Base-by-base conservation (phyloP, 225 moss, liverwort and hornwort species). In the Bryoerythrophyllum caledonicum region DNA sequence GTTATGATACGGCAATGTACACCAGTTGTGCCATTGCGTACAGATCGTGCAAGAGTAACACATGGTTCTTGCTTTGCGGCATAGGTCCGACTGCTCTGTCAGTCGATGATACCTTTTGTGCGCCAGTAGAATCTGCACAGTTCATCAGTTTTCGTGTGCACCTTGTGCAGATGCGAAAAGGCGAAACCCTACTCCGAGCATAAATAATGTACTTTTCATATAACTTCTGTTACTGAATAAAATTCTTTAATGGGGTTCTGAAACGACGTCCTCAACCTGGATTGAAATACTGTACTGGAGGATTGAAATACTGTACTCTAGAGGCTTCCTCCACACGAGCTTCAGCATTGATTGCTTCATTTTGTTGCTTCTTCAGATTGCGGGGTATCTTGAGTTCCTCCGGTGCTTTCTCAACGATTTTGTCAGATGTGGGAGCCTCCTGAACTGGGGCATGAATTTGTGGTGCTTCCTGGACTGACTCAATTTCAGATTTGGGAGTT, bases 21-120 rank as follows among this genome's bases (percentile, higher is more conserved):
- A 76, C 51, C 14, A 5, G 44, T 77, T 77, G 77, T 77, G 43
- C 70, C 2, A 21, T 10, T 71, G 70, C 70, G 16, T 28, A 28
- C 70, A 26, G 25, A 63, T 62, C 1, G 77, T 77, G 77, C 77
- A 19, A 70, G 37, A 77, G 19, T 0, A 7, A 70, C 0, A 5
- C 5, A 15, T 37, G 77, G 28, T 71, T 77, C 70, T 71, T 71
- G 77, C 77, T 77, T 77, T 77, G 77, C 77, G 77, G 54, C 77
- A 30, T 32, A 8, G 70, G 77, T 71, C 10, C 9, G 70, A 61
- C 62, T 70, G 71, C 16, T 7, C n/a, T n/a, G n/a, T n/a, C n/a
- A 38, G 76, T 55, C 63, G 38, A 6, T 15, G 0, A 32, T 77
- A 77, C 70, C 77, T 77, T 41, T 35, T 28, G 77, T 63, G 28